These are phyloP conservation scores for Debaryomyces sp. DNA, from an alignment of 1,139 yeast genomes.

Conservation along the genomic window DNA sequence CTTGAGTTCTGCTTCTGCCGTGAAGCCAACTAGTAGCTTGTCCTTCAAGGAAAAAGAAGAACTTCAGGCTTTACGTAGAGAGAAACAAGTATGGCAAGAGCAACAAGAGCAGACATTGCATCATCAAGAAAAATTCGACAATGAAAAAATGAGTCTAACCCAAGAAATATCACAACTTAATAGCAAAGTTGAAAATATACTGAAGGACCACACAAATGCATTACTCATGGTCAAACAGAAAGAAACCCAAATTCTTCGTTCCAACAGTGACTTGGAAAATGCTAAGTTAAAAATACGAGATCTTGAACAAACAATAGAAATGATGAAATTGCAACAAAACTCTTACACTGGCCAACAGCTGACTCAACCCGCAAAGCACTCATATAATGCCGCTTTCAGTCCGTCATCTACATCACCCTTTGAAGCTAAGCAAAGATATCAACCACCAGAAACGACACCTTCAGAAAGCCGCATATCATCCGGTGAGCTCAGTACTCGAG, in stretches of 20 bases:
- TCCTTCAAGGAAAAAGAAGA: slow-evolving; percentile 44
- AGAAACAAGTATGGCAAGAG: slow-evolving; percentile 53
- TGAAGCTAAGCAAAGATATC: background rate
- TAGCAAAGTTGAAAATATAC: slow-evolving; percentile 34
- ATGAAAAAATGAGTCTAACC: slow-evolving; percentile 45
- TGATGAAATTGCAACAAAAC: slow-evolving; percentile 40
- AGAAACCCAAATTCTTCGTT: slow-evolving; percentile 64
- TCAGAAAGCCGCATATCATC: slow-evolving; percentile 27
- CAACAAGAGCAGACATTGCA: slow-evolving; percentile 44
- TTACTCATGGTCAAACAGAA: slow-evolving; percentile 60
- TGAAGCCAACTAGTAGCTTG: slow-evolving; percentile 14
- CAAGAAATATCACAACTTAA: slow-evolving; percentile 46
- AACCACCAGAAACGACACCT: background rate
- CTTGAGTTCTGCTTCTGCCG: slow-evolving; percentile 17
- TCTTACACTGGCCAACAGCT: slow-evolving; percentile 15
- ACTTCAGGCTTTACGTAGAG: slow-evolving; percentile 52
- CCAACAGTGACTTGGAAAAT: slow-evolving; percentile 62
- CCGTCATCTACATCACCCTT: slow-evolving; percentile 11
- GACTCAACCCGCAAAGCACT: slow-evolving; percentile 8
- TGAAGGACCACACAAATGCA: slow-evolving; percentile 54
- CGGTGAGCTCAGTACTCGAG: slow-evolving; percentile 48
- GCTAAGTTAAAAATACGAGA: slow-evolving; percentile 51
- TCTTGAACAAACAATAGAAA: slow-evolving; percentile 54
- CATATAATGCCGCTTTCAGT: slow-evolving; percentile 2
- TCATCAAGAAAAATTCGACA: slow-evolving; percentile 42